Conservation (phyloP, 805 yeast species). For the Wickerhamiella sorbophila region DNA sequence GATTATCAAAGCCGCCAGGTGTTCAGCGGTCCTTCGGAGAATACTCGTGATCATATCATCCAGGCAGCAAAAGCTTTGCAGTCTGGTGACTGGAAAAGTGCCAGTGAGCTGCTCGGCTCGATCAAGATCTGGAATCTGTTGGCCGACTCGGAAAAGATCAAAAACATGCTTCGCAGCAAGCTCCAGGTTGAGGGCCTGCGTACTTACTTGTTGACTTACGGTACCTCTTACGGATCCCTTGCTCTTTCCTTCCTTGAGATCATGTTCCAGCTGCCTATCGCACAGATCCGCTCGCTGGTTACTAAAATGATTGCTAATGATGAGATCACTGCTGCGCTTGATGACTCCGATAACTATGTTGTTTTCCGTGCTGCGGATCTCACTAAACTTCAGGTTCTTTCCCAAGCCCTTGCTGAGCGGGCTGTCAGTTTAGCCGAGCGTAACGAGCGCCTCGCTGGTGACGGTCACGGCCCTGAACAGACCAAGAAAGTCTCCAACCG, state of each 20-base stretch:
- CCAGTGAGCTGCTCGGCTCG: slow-evolving; percentile 54
- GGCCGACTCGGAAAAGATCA: slow-evolving; percentile 48
- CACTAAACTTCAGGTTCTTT: slow-evolving; percentile 74
- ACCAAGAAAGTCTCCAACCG: slow-evolving; percentile 1
- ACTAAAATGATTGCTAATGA: slow-evolving; percentile 63
- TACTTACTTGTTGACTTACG: slow-evolving; percentile 81
- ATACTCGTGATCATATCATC: slow-evolving; percentile 83
- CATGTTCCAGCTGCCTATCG: slow-evolving; percentile 48
- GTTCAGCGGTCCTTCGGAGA: slow-evolving; percentile 96
- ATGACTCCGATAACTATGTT: slow-evolving; percentile 47
- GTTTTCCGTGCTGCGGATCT: slow-evolving; percentile 64
- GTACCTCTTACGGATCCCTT: slow-evolving; percentile 50
- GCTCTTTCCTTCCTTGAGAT: slow-evolving; percentile 51
- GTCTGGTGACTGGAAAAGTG: slow-evolving; percentile 76
- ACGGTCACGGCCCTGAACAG: slow-evolving; percentile 41
- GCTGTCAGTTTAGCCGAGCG: slow-evolving; percentile 64
- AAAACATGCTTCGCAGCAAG: slow-evolving; percentile 49
- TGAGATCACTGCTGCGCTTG: slow-evolving; percentile 64
- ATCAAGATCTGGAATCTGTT: slow-evolving; percentile 79
- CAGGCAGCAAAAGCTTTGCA: slow-evolving; percentile 82
- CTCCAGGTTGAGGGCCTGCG: slow-evolving; percentile 83
- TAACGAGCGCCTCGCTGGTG: slow-evolving; percentile 70
- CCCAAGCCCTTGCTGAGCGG: slow-evolving; percentile 71
- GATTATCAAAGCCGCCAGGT: slow-evolving; percentile 90
- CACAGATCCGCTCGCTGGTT: slow-evolving; percentile 46